These are phyloP conservation scores for Samsoniella hepiali DNA, from an alignment of 2,329 filamentous ascomycete genomes.

Conservation along the genomic window DNA sequence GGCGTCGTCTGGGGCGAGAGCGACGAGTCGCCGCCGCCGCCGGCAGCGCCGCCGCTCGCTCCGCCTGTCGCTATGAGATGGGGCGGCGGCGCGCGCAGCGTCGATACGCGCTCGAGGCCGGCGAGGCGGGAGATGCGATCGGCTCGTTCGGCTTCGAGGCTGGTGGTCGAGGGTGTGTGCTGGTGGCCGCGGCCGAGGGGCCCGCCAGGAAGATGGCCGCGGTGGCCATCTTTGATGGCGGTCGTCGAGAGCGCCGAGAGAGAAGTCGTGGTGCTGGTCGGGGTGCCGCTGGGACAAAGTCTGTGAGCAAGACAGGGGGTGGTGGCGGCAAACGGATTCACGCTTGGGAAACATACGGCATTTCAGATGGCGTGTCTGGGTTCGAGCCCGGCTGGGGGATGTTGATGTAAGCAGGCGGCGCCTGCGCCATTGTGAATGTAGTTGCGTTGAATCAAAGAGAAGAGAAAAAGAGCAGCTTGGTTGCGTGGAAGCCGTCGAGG, in stretches of 20 bases:
- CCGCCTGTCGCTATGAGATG: constrained; percentile 15
- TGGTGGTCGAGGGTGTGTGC: constrained; percentile 61
- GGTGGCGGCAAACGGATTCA: constrained; percentile 3
- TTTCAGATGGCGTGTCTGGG: constrained; percentile 82
- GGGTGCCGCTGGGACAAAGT: constrained; percentile 66
- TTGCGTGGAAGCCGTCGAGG: not conserved
- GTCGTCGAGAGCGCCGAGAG: constrained; percentile 89
- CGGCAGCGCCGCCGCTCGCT: constrained; percentile 30
- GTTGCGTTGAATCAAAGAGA: not conserved
- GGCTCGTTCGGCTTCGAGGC: constrained; percentile 85
- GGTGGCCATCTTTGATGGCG: constrained; percentile 94
- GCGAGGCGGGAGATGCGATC: constrained; percentile 93
- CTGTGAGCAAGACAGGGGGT: constrained; percentile 15
- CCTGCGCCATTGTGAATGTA: constrained; percentile 36
- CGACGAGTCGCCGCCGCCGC: constrained; percentile 33
- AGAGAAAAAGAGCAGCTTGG: constrained; percentile 1
- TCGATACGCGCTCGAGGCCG: constrained; percentile 82
- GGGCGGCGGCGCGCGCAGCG: constrained; percentile 57
- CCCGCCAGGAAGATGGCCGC: constrained; percentile 63
- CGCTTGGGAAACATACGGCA: constrained; percentile 63
- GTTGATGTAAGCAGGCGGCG: constrained; percentile 70
- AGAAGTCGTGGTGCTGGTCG: constrained; percentile 87
- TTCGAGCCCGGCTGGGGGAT: constrained; percentile 79
- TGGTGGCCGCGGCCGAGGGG: constrained; percentile 55
- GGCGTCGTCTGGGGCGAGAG: constrained; percentile 49